phyloP scores from a whole-genome alignment of 2,329 filamentous ascomycete species.

The Berkeleyomyces basicola region DNA sequence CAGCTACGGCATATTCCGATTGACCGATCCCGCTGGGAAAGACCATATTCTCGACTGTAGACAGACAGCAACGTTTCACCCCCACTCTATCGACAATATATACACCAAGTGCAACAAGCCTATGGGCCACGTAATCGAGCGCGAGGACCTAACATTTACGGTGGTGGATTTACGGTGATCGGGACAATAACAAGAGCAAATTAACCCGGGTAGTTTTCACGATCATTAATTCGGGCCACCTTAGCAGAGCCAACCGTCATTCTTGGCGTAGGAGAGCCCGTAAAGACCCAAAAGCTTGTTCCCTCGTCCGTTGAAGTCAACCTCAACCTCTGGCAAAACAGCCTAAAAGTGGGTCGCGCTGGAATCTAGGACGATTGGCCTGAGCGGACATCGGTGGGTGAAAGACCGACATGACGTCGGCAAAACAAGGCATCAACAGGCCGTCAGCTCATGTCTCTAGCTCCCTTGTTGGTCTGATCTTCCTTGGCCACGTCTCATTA shows the following conservation, averaged over 20 bases:
- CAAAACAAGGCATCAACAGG: too few relatives aligned
- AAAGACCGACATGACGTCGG: neutral
- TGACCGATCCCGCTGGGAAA: slow-evolving; percentile 85
- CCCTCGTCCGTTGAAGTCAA: too few relatives aligned
- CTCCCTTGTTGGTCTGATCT: neutral
- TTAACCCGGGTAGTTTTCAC: neutral
- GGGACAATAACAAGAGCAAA: neutral
- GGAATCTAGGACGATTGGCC: neutral
- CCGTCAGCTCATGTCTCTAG: neutral
- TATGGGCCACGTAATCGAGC: slow-evolving; percentile 52
- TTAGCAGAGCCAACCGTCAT: too few relatives aligned
- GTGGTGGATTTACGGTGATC: slow-evolving; percentile 36
- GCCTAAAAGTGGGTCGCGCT: neutral
- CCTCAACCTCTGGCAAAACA: too few relatives aligned
- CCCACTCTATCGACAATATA: slow-evolving; percentile 47
- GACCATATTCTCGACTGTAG: slow-evolving; percentile 68
- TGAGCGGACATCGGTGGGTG: neutral
- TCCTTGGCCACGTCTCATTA: neutral
- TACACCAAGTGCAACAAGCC: slow-evolving; percentile 60
- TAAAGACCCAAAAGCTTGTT: too few relatives aligned
- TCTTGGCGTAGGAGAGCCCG: too few relatives aligned
- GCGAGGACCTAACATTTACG: slow-evolving; percentile 43
- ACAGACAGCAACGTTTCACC: slow-evolving; percentile 71
- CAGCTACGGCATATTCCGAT: slow-evolving; percentile 78
- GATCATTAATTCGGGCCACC: neutral